Conservation (phyloP, 441 rosid genomes). For the Corymbia calophylla region DNA sequence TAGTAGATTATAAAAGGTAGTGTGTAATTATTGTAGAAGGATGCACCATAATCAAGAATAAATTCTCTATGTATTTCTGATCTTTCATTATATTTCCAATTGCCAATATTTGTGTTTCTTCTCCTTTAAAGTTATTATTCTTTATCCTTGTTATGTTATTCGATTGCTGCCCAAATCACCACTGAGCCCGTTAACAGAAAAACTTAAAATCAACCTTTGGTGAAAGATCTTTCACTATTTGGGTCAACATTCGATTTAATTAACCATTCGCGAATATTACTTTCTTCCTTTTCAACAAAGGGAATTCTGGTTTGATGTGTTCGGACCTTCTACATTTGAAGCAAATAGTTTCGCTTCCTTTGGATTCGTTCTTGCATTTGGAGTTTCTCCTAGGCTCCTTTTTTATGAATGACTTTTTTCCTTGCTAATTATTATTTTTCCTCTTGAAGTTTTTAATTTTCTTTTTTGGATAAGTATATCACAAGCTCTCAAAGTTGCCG, state of each 20-base stretch:
- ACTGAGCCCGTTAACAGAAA: neutral
- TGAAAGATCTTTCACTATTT: neutral
- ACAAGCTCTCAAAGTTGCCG: fast-evolving
- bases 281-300: neutral
- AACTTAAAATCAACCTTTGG: neutral
- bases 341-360: neutral
- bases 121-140: neutral
- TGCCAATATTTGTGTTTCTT: neutral
- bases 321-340: neutral
- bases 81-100: neutral
- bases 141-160: neutral
- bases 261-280: neutral
- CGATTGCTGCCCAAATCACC: neutral
- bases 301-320: neutral
- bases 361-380: neutral
- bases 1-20: neutral
- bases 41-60: neutral
- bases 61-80: neutral
- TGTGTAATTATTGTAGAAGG: neutral
- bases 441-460: neutral
- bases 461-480: neutral
- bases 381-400: neutral
- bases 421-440: neutral
- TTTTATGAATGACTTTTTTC: neutral
- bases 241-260: neutral